Base-by-base conservation (phyloP, 2,329 filamentous ascomycete species). In the Knoxdaviesia proteae region DNA sequence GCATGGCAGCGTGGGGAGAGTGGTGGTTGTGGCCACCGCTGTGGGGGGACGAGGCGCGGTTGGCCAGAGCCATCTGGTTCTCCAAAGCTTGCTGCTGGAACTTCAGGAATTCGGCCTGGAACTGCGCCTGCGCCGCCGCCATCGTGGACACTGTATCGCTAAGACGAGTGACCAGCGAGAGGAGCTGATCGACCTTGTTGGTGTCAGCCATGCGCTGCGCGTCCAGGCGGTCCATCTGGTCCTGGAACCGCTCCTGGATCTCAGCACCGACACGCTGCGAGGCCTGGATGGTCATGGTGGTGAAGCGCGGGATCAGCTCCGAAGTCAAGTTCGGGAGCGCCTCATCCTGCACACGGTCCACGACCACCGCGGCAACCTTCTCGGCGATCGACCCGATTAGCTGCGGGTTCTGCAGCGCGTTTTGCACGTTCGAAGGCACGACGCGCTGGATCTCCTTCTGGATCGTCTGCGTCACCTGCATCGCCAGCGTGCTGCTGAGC, bases 301-400 rank as follows among this genome's bases (percentile, higher is more conserved):
- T 71, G 49, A 88, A 68, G 7, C 74, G 64, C 2, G 82, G 78
- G 2, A 72, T 63, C n/a, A 90, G 65, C 32, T 70, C 70, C 46
- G 68, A 69, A 37, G 74, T 67, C 35, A 88, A 58, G 7, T 71
- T 63, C 34, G 67, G 64, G 9, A 69, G 59, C 40, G 92, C 66
- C 44, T 82, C 77, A 44, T 73, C 67, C 52, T 93, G 80, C 34
- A 93, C 69, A 41, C 76, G 71, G 42, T 92, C 83, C 4, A 79
- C 71, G 32, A 46, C 43, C 30, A 41, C 38, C 32, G 32, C 38
- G 1, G 41, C 41, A 6, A 49, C 43, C 41, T 47, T 46, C 33
- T 45, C 46, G 6, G 60, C 54, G 43, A 94, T 73, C 6, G 69
- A 62, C 52, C 79, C 79, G 48, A 84, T 63, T 36, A 90, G 65